Evolutionary conservation across 306 rosid species (phyloP), one percentile per base, ranked within the genome.

Genomic region (Rosa rugosa): DNA sequence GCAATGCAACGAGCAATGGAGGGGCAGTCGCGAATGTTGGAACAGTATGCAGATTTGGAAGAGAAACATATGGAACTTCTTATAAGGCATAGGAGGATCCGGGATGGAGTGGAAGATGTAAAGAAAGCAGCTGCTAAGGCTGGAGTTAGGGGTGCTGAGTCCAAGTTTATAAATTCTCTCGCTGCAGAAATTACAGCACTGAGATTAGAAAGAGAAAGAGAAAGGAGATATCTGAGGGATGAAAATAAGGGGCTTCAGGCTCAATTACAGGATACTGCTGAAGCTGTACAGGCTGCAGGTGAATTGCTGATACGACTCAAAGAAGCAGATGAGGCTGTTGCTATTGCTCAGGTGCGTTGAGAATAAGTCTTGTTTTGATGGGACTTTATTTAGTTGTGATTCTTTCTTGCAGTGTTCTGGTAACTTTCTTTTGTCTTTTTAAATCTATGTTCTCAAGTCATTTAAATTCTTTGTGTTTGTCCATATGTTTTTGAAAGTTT

Each of bases 251-350:
- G 99, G 75, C 98, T 96, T 80, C 97, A 87, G 78, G 91, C 96
- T 69, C 99, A 96, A 81, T 82, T 96, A 86, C 91, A 90, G 84
- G 98, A 96, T 81, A 96, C 99, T 66, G 98, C 94, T 31, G 99
- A 96, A 84, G 99, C 98, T 80, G 96, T 96, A 75, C 98, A 96
- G 87, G 99, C 99, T 81, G 99, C 99, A 0, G 97, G 99, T 40
- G 99, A 93, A 79, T 85, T 96, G 81, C 99, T 96, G 71, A 89
- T 91, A 78, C 92, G 97, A 80, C 97, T 96, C 68, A 90, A 83
- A 86, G 99, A 93, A 87, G 91, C 99, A 34, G 98, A 96, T 86
- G 98, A 91, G 71, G 93, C 93, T 85, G 90, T 93, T 57, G 79
- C 83, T 66, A 78, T 81, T 78, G 88, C 97, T 57, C 93, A 96